phyloP scores from a whole-genome alignment of 768 basidiomycete species.

The Kwoniella dejecticola region DNA sequence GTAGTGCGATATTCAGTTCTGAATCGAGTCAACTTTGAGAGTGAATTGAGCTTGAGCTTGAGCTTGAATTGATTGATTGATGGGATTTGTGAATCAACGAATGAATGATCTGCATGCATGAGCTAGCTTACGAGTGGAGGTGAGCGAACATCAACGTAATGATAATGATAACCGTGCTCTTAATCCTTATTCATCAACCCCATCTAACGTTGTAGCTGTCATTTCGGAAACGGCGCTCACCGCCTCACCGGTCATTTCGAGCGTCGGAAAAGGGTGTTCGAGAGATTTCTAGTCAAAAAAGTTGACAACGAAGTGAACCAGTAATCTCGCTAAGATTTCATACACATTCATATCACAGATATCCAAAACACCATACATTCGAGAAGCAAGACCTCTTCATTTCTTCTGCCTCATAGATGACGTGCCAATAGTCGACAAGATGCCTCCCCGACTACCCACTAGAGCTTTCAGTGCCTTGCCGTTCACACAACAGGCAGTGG shows the following conservation, averaged over 20 bases:
- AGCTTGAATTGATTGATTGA: too few species aligned
- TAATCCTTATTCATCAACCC: too few species aligned
- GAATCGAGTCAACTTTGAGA: too few species aligned
- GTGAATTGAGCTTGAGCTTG: too few species aligned
- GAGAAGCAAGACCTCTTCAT: background rate
- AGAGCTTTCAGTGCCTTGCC: constrained; percentile 28
- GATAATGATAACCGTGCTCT: too few species aligned
- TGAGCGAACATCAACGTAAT: too few species aligned
- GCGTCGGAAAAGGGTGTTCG: constrained; percentile 6
- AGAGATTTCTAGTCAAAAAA: constrained; percentile 22
- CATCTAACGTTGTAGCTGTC: too few species aligned
- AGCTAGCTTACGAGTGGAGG: too few species aligned
- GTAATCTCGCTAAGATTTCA: constrained; percentile 12
- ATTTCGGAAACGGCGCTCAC: constrained; percentile 1
- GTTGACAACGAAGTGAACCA: constrained; percentile 10
- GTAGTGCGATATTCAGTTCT: too few species aligned
- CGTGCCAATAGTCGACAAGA: constrained; percentile 11
- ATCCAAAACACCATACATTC: background rate
- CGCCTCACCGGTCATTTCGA: background rate
- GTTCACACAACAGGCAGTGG: constrained; percentile 26
- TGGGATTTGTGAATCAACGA: too few species aligned
- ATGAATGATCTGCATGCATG: too few species aligned
- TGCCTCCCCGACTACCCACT: constrained; percentile 40
- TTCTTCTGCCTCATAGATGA: background rate
- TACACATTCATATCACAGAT: too few species aligned